phyloP scores from a whole-genome alignment of 129 eudicot species.

The Chrysanthemum makinoi region DNA sequence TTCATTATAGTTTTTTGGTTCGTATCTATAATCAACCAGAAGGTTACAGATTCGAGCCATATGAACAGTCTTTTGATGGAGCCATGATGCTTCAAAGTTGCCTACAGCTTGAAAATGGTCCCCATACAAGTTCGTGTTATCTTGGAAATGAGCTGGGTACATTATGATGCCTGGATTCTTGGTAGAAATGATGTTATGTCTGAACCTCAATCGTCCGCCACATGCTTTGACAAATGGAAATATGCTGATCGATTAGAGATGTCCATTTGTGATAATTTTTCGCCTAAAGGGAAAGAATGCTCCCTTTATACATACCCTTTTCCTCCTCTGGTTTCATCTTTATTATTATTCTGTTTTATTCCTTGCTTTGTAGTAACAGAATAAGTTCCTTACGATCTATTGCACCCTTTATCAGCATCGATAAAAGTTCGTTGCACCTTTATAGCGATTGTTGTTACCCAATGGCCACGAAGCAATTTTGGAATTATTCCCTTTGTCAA shows the following conservation, averaged over 20 bases:
- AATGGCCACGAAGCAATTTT: conserved; percentile 32
- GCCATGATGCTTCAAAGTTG: not conserved
- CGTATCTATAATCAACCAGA: too few relatives aligned
- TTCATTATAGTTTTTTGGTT: too few relatives aligned
- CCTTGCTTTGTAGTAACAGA: conserved; percentile 4
- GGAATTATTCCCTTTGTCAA: conserved; percentile 32
- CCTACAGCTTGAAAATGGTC: conserved; percentile 4
- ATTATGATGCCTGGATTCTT: not conserved
- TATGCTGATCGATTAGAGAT: conserved; percentile 15
- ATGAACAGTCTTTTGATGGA: not conserved
- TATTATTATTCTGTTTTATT: conserved; percentile 23
- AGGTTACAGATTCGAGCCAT: not conserved
- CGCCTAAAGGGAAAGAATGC: conserved; percentile 9
- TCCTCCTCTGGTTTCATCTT: conserved; percentile 26
- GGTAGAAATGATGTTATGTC: conserved; percentile 12
- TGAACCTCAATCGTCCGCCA: conserved; percentile 5
- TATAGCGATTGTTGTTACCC: conserved; percentile 24
- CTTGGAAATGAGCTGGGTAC: too few relatives aligned
- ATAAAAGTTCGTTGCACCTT: conserved; percentile 29
- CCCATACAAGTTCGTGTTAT: not conserved
- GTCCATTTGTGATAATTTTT: conserved; percentile 10
- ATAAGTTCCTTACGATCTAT: conserved; percentile 21
- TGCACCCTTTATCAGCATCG: not conserved
- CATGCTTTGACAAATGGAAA: conserved; percentile 25
- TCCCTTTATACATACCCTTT: conserved; percentile 20